Evolutionary conservation across 176 grass and related monocot species (phyloP).

Genomic region (Aegilops speltoides): DNA sequence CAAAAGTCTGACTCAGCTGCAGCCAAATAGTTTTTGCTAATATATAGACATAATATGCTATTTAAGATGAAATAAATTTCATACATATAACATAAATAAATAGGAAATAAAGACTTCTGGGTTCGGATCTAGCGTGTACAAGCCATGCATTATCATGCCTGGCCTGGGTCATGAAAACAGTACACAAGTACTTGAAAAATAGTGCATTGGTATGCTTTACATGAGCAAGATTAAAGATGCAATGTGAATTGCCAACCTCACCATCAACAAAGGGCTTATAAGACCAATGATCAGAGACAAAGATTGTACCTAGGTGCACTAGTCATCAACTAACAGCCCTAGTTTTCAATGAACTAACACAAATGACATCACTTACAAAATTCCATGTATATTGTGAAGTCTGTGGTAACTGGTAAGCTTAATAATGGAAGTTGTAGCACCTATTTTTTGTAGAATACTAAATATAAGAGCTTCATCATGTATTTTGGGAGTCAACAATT

Average conservation of each 20-base stretch:
- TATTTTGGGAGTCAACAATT: neutral
- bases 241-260: neutral
- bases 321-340: neutral
- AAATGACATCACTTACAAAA: neutral
- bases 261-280: neutral
- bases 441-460: neutral
- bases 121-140: neutral
- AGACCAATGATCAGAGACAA: neutral
- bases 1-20: neutral
- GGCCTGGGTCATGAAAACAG: neutral
- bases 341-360: constrained; percentile 12
- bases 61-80: neutral
- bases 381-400: neutral
- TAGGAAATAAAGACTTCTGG: neutral
- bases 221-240: neutral
- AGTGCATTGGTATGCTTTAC: constrained; percentile 11
- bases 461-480: neutral
- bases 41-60: neutral
- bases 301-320: neutral
- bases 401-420: constrained; percentile 6
- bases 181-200: neutral
- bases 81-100: neutral
- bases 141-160: neutral
- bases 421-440: neutral
- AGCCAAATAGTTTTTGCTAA: neutral